Evolutionary conservation across 2,329 filamentous ascomycete genomes (phyloP).

Genomic region (Nigrospora oryzae): DNA sequence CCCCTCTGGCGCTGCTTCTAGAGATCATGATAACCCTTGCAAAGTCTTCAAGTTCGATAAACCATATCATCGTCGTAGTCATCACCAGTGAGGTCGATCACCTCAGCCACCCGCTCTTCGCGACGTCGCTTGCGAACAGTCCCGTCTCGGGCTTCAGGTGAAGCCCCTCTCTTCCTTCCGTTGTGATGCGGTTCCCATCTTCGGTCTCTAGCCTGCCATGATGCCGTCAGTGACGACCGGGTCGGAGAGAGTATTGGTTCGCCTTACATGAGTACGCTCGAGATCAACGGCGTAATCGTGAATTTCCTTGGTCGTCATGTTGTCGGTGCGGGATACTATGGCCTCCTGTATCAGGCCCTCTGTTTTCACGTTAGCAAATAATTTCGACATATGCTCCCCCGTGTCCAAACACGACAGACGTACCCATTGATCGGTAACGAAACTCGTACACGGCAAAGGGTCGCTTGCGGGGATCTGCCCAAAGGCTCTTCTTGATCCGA

Average conservation of each 20-base stretch:
- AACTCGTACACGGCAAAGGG: slow-evolving; percentile 1
- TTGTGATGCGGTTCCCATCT: background rate
- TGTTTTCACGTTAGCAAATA: background rate
- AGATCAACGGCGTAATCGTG: background rate
- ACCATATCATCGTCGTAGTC: background rate
- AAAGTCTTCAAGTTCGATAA: background rate
- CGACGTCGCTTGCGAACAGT: background rate
- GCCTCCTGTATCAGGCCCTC: background rate
- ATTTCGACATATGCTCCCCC: background rate
- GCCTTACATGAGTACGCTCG: background rate
- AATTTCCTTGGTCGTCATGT: background rate
- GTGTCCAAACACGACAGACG: background rate
- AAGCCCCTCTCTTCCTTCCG: background rate
- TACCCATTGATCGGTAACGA: background rate
- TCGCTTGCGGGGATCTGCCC: background rate
- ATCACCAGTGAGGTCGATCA: background rate
- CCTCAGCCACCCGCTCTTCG: background rate
- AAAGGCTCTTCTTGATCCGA: background rate
- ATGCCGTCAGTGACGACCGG: background rate
- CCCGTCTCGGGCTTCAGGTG: background rate
- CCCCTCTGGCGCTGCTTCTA: too few relatives aligned
- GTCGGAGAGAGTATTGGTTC: background rate
- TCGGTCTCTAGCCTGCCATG: background rate
- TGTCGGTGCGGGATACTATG: background rate
- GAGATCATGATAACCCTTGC: too few relatives aligned